phyloP scores from a whole-genome alignment of 306 rosid species.

The Acmispon strigosus region DNA sequence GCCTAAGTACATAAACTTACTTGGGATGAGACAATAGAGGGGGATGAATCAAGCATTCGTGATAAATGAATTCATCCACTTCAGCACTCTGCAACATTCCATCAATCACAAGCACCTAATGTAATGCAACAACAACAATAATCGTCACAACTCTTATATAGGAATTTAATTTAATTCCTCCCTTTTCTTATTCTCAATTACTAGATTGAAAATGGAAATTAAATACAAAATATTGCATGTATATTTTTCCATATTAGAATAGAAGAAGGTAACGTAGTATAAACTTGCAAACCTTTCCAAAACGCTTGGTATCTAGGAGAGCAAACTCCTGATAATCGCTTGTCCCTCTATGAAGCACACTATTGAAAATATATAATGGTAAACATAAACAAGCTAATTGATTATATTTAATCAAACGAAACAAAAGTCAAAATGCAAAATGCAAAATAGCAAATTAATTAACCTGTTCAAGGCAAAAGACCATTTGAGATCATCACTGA shows the following conservation, averaged over 20 bases:
- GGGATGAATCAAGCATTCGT: conserved; percentile 81
- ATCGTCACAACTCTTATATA: neutral
- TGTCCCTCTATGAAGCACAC: conserved; percentile 55
- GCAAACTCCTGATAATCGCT: conserved; percentile 68
- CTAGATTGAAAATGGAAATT: neutral
- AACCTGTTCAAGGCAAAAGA: conserved; percentile 66
- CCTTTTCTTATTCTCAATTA: too few relatives aligned
- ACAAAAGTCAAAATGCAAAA: neutral
- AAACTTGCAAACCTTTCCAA: conserved; percentile 56
- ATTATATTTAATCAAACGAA: neutral
- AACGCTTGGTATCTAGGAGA: conserved; percentile 62
- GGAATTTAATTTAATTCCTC: too few relatives aligned
- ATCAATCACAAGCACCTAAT: conserved; percentile 67
- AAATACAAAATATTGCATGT: neutral
- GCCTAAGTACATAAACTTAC: conserved; percentile 23
- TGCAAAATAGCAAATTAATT: neutral
- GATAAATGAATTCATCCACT: conserved; percentile 71
- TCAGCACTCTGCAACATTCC: conserved; percentile 88
- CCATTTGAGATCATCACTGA: conserved; percentile 68
- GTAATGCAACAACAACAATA: conserved; percentile 6
- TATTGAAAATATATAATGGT: neutral
- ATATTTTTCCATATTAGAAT: neutral
- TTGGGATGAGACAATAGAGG: conserved; percentile 55
- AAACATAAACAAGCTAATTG: neutral
- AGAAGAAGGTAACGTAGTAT: neutral